These are phyloP conservation scores for Talaromyces verruculosus DNA, from an alignment of 2,329 filamentous ascomycete species.

Conservation along the genomic window DNA sequence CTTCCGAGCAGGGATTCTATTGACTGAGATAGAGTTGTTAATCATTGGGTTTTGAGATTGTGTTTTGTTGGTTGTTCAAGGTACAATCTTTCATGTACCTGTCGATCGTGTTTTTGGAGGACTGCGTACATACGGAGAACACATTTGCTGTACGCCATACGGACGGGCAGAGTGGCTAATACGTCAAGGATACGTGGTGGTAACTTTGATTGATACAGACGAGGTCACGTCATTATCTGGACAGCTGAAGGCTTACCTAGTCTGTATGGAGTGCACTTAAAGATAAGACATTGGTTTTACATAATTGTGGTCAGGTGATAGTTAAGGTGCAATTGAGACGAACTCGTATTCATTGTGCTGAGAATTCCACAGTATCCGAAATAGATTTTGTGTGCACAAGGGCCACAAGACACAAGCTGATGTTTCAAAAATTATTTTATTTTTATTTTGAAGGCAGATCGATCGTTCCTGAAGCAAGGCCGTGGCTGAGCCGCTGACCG, in stretches of 20 bases:
- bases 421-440: neutral
- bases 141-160: too few species aligned
- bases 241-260: neutral
- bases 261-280: neutral
- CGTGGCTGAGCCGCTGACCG: constrained; percentile 2
- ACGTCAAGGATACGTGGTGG: constrained; percentile 2
- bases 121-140: too few species aligned
- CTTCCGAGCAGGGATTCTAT: neutral
- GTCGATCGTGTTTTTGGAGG: constrained; percentile 14
- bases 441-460: neutral
- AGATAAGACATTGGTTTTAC: neutral
- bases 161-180: neutral
- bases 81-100: constrained; percentile 14
- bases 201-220: neutral
- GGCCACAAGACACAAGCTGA: neutral
- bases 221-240: constrained; percentile 6
- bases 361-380: neutral
- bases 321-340: neutral
- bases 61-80: neutral
- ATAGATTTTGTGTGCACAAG: too few species aligned
- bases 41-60: too few species aligned
- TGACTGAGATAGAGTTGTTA: neutral
- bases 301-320: neutral
- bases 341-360: neutral
- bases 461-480: constrained; percentile 10